These are phyloP conservation scores for Syncephalis fuscata DNA, from an alignment of 371 early-diverging fungal species.

Conservation along the genomic window DNA sequence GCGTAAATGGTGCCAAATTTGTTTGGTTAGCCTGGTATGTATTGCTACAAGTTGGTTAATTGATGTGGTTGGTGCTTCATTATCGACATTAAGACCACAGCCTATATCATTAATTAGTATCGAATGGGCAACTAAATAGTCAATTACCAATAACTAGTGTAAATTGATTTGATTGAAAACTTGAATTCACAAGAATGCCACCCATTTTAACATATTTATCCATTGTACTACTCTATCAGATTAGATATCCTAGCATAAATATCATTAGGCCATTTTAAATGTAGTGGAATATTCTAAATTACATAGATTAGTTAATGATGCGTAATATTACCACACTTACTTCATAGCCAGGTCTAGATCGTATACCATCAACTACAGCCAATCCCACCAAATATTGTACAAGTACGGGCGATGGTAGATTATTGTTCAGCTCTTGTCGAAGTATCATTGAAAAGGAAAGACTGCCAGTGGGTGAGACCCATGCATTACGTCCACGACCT, in stretches of 20 bases:
- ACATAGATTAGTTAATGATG: neutral
- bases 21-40: conserved; percentile 25
- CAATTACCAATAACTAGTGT: conserved; percentile 58
- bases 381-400: conserved; percentile 80
- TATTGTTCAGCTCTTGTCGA: conserved; percentile 36
- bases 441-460: conserved; percentile 70
- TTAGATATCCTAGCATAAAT: conserved; percentile 44
- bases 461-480: conserved; percentile 86
- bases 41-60: conserved; percentile 57
- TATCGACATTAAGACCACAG: conserved; percentile 72
- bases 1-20: conserved; percentile 24
- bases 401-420: conserved; percentile 51
- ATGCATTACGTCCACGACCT: conserved; percentile 79
- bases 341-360: conserved; percentile 48
- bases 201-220: conserved; percentile 55
- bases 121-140: neutral
- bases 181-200: conserved; percentile 73
- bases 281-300: conserved; percentile 40
- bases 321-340: conserved; percentile 3
- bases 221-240: conserved; percentile 1
- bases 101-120: conserved; percentile 16
- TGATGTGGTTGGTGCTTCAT: conserved; percentile 64
- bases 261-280: conserved; percentile 96
- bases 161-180: conserved; percentile 46
- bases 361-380: conserved; percentile 65